Percentiles rank a stretch among this genome's conserved stretches.
Conservation (phyloP, 108 stramenopile species). For the Skeletonema potamos region DNA sequence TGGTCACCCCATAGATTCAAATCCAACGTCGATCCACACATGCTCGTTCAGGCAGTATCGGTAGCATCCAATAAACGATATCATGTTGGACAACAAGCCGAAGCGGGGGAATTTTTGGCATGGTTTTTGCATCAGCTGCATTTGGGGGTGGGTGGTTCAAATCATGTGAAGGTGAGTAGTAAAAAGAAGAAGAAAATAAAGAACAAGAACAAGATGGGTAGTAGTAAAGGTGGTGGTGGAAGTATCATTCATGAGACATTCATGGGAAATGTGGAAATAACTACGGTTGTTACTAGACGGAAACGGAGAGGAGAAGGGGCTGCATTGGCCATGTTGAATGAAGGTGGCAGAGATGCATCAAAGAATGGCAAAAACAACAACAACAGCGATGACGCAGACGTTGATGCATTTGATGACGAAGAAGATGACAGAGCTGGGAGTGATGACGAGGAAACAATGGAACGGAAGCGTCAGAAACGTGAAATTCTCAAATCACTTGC, state of each 20-base stretch:
- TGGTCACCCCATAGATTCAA: conserved; percentile 96
- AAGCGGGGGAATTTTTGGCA: conserved; percentile 92
- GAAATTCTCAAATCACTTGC: conserved; percentile 28
- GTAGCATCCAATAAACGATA: conserved; percentile 88
- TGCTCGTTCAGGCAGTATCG: conserved; percentile 89
- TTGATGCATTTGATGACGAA: conserved; percentile 10
- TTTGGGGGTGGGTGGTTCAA: conserved; percentile 71
- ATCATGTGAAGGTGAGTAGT: conserved; percentile 35
- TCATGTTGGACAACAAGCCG: conserved; percentile 82
- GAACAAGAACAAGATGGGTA: conserved; percentile 13
- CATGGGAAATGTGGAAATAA: conserved; percentile 89
- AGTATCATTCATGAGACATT: conserved; percentile 91
- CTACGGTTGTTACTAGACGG: conserved; percentile 56
- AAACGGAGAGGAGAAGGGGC: conserved; percentile 29
- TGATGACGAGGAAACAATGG: conserved; percentile 53
- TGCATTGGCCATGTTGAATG: conserved; percentile 29
- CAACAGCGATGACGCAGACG: conserved; percentile 2
- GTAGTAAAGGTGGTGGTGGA: conserved; percentile 13
- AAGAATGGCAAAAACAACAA: background rate
- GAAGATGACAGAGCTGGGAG: conserved; percentile 64
- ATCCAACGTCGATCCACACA: conserved; percentile 93
- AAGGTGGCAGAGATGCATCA: conserved; percentile 11
- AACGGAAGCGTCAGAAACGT: conserved; percentile 18
- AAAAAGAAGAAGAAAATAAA: conserved; percentile 38
- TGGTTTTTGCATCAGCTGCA: conserved; percentile 97